phyloP scores from a whole-genome alignment of 1,284 basidiomycete species.

The Lignosus rhinocerotis region DNA sequence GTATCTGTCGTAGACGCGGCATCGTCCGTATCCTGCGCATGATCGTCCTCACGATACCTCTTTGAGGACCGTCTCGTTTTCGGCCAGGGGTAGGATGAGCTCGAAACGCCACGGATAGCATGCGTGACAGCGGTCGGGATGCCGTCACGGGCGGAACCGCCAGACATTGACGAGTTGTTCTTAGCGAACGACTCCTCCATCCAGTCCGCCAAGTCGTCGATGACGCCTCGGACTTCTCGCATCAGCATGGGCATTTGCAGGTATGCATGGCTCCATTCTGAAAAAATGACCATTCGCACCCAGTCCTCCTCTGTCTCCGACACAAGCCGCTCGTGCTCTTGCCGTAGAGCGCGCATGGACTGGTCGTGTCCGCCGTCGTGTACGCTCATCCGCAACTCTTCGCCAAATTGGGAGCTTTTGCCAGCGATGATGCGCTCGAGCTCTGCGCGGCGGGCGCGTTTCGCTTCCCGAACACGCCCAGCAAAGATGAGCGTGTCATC shows the following conservation, averaged over 20 bases:
- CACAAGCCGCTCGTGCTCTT: constrained; percentile 59
- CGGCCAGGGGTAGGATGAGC: background rate
- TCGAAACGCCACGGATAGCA: constrained; percentile 3
- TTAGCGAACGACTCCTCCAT: constrained; percentile 77
- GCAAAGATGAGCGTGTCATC: constrained; percentile 96
- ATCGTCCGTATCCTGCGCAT: background rate
- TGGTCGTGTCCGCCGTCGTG: constrained; percentile 32
- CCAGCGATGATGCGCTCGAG: constrained; percentile 55
- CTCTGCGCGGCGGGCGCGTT: constrained; percentile 76
- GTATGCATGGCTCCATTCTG: constrained; percentile 93
- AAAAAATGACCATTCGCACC: constrained; percentile 91
- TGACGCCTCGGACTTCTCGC: constrained; percentile 79
- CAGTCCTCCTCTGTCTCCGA: constrained; percentile 88
- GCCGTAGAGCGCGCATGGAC: constrained; percentile 44
- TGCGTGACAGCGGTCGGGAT: constrained; percentile 6
- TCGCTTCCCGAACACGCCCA: constrained; percentile 90
- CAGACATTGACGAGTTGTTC: background rate
- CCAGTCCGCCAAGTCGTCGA: constrained; percentile 92
- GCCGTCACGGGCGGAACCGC: constrained; percentile 3
- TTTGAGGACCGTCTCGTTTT: constrained; percentile 7
- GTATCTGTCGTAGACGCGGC: constrained; percentile 22
- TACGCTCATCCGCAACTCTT: constrained; percentile 49
- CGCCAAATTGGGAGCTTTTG: constrained; percentile 59
- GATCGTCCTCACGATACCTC: background rate
- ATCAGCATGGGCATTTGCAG: constrained; percentile 92